These are phyloP conservation scores for Tuber magnatum DNA, from an alignment of 495 filamentous ascomycete genomes.

Conservation along the genomic window DNA sequence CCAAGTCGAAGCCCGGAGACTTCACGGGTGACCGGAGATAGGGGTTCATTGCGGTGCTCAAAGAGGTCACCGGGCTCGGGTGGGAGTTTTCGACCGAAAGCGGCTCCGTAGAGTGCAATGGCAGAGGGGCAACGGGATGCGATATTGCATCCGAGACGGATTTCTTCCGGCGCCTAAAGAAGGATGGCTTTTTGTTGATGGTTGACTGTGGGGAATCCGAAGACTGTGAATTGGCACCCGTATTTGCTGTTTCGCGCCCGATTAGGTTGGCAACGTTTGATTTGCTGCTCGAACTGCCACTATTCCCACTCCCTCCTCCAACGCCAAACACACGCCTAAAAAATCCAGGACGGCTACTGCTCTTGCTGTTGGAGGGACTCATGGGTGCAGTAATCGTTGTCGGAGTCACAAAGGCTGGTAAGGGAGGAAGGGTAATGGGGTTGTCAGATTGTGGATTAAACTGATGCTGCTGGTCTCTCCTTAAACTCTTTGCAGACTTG, in stretches of 20 bases:
- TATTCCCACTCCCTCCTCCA: constrained; percentile 24
- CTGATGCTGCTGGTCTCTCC: constrained; percentile 39
- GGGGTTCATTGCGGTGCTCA: constrained; percentile 84
- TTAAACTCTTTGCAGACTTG: constrained; percentile 38
- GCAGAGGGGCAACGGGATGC: constrained; percentile 46
- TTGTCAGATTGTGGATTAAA: constrained; percentile 38
- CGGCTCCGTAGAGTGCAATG: constrained; percentile 38
- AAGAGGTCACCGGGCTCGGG: constrained; percentile 75
- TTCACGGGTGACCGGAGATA: constrained; percentile 51
- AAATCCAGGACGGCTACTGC: constrained; percentile 74
- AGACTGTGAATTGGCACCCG: constrained; percentile 25
- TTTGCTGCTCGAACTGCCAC: constrained; percentile 40
- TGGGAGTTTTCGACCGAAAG: constrained; percentile 44
- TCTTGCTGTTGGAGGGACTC: constrained; percentile 24
- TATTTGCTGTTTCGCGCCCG: constrained; percentile 19
- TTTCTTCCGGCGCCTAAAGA: constrained; percentile 90
- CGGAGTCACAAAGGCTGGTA: constrained; percentile 41
- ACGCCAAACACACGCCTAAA: constrained; percentile 81
- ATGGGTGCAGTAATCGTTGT: constrained; percentile 18
- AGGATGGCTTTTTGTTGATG: constrained; percentile 83
- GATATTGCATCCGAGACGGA: constrained; percentile 57
- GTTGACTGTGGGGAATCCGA: constrained; percentile 44
- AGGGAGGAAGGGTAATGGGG: constrained; percentile 38
- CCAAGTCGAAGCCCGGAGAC: constrained; percentile 21
- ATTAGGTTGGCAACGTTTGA: constrained; percentile 32